phyloP scores from a whole-genome alignment of 2,329 filamentous ascomycete species.

The Arthrobotrys conoides region DNA sequence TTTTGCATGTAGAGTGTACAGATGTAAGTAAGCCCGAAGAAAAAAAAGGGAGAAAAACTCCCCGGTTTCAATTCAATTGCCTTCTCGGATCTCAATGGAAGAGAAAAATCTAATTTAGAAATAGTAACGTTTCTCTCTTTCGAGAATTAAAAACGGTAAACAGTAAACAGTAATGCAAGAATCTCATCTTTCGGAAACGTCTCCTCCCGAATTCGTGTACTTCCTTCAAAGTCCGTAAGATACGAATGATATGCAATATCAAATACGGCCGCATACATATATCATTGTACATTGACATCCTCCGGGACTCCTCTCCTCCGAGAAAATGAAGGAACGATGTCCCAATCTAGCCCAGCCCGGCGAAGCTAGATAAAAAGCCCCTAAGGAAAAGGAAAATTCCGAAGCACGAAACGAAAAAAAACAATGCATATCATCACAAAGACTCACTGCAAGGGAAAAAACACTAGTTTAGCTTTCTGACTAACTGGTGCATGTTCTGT shows the following conservation, averaged over 20 bases:
- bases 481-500: too few species aligned
- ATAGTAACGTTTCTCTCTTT: neutral
- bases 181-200: neutral
- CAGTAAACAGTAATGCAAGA: neutral
- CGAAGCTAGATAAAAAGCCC: neutral
- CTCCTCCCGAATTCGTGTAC: slow-evolving; percentile 9
- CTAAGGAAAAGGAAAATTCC: slow-evolving; percentile 13
- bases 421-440: neutral
- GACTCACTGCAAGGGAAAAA: too few species aligned
- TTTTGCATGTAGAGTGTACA: too few species aligned
- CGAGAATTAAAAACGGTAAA: too few species aligned
- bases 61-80: neutral
- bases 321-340: neutral
- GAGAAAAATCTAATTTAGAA: neutral
- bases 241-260: neutral
- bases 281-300: neutral
- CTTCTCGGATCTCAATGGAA: slow-evolving; percentile 8
- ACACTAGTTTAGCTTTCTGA: too few species aligned
- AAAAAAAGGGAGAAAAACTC: neutral
- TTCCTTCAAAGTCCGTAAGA: neutral
- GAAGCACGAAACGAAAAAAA: neutral
- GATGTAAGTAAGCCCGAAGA: too few species aligned
- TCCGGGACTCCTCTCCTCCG: slow-evolving; percentile 17
- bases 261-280: neutral
- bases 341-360: neutral